Evolutionary conservation across 257 asterid genomes (phyloP), one percentile per base, ranked within the genome.

Genomic region (Striga asiatica): DNA sequence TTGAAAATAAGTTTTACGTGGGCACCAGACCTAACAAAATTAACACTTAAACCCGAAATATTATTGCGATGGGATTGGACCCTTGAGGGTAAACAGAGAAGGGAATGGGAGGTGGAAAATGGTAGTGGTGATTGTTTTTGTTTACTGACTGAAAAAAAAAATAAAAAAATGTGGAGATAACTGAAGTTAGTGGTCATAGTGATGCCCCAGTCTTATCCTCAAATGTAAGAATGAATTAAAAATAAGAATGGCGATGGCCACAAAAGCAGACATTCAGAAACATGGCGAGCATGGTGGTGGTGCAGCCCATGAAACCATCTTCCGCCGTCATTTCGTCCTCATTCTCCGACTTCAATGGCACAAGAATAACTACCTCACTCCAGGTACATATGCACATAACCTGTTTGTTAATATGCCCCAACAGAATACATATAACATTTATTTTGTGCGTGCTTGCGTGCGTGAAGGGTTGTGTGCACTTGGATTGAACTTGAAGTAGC

Each of bases 331-430:
- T 81, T 47, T 82, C 82, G 8, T 84, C 94, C 2, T 78, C 89
- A 5, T 76, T 75, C 74, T 89, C 95, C 24, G 92, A 86, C 70
- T 86, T 89, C 83, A 76, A 67, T 67, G 98, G 98, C 34, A 68
- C 80, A 69, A 71, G 76, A 50, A 71, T 86, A 8, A 49, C 79
- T 49, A 29, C 95, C 67, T 79, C 96, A 0, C 22, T 81, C 56
- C 96, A 83, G 94, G 93, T 89, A 67, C 46, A 65, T 29, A 21
- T 11, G 19, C 19, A 31, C 10, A 37, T 9, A 10, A 46, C 13
- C 0, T 46, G 52, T 46, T 20, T 4, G 29, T 19, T 46, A 10
- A 19, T 8, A 46, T 46, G 29, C 28, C 52, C n/a, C 0, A 10
- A 46, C 52, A 19, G 28, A 46, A 19, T 2, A 19, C 18, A 38